Evolutionary conservation across 768 basidiomycete species (phyloP), one percentile per base, ranked within the genome.

Genomic region (Phaeotremella skinneri): DNA sequence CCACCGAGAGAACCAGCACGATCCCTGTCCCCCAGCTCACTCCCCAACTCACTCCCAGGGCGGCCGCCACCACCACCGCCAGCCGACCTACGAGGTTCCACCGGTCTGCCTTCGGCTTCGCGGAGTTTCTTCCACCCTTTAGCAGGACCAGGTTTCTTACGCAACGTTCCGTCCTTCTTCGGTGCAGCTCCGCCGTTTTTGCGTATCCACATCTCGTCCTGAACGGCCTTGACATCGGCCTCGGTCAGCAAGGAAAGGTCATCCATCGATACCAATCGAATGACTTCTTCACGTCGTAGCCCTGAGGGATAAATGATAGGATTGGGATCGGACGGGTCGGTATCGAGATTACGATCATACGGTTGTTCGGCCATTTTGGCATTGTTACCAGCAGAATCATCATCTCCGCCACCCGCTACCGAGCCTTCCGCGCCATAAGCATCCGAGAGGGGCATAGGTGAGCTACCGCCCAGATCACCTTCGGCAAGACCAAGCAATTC

Each of bases 111-210:
- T 49, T 55, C 49, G 32, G 54, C 53, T 21, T 61, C 58, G 21
- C 64, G 39, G 25, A 70, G 55, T 57, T 68, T 58, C 57, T 72
- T 66, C 69, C 67, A 69, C 21, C 75, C 67, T 60, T 76, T 66
- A 37, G 70, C 59, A 2, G 75, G 75, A 20, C 75, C 75, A 37
- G 75, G 75, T 50, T 76, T 76, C 55, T 67, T 66, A 17, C 75
- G 59, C 2, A 69, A 52, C 25, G 66, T 67, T 4, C 75, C 75
- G 52, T 76, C 75, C 55, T 76, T 76, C 43, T 73, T 69, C 2
- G 58, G 56, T 2, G 63, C 64, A 31, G 48, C 56, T 34, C 57
- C 60, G 5, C 61, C 64, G 34, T 61, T 64, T 54, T 63, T 55
- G 41, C 67, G 23, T 43, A 62, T 42, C 69, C 68, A 68, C 69